These are phyloP conservation scores for Jatropha podagrica DNA, from an alignment of 441 rosid genomes.

Conservation along the genomic window DNA sequence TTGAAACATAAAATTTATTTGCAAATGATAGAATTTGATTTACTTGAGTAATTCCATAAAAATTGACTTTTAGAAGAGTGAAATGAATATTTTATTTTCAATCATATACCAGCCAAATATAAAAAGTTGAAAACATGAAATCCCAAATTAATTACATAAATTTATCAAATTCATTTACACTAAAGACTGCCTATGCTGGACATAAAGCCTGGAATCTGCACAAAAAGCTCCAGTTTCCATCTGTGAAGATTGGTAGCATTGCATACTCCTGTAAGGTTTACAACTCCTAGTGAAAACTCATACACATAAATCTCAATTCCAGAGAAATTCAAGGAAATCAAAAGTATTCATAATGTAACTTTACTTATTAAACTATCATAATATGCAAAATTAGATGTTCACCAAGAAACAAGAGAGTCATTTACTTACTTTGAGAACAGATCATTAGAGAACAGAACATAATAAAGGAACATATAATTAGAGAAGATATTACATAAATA, in stretches of 20 bases:
- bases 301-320: neutral
- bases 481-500: neutral
- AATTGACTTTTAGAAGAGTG: no score
- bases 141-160: no score
- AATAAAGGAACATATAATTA: neutral
- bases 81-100: no score
- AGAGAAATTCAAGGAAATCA: neutral
- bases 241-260: neutral
- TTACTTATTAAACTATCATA: neutral
- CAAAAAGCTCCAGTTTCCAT: no score
- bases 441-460: neutral
- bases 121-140: no score
- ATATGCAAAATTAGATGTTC: neutral
- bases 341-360: neutral
- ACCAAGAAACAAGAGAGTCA: neutral
- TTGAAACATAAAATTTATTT: neutral
- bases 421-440: constrained; percentile 1
- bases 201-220: no score
- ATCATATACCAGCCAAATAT: no score
- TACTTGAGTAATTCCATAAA: no score
- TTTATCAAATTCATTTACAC: no score
- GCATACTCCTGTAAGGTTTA: neutral
- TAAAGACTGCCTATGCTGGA: no score
- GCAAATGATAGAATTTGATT: neutral
- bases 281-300: neutral